Conservation (phyloP, 1,284 basidiomycete species). For the Lentinus polychrous region DNA sequence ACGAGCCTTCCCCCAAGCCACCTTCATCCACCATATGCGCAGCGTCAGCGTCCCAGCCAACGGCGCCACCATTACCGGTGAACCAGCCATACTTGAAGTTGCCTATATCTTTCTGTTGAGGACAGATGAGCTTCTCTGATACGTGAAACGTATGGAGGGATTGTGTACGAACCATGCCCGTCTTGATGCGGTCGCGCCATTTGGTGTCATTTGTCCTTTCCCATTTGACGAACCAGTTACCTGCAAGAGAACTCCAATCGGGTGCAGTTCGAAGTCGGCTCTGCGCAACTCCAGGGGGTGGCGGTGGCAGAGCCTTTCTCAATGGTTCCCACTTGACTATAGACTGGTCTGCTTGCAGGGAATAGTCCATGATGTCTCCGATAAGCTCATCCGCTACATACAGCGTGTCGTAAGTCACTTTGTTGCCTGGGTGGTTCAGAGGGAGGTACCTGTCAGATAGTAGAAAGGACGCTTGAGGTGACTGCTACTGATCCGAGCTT, state of each 20-base stretch:
- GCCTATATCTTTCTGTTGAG: conserved; percentile 27
- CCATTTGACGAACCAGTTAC: conserved; percentile 40
- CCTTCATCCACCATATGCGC: conserved; percentile 34
- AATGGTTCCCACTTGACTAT: conserved; percentile 38
- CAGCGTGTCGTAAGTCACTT: not conserved
- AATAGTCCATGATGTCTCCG: conserved; percentile 35
- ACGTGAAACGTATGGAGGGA: not conserved
- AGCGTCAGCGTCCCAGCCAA: conserved; percentile 36
- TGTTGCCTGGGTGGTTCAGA: not conserved
- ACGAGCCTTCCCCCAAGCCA: conserved; percentile 29
- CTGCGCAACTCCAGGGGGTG: conserved; percentile 28
- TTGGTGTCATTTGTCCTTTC: conserved; percentile 34
- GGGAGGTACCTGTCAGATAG: conserved; percentile 29
- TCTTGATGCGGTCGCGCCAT: conserved; percentile 32
- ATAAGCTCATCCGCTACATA: conserved; percentile 32
- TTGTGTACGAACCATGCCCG: conserved; percentile 30
- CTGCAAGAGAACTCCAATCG: conserved; percentile 35
- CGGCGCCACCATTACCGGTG: conserved; percentile 31
- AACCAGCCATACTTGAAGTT: conserved; percentile 33
- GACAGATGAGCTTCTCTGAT: not conserved
- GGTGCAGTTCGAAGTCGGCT: conserved; percentile 34
- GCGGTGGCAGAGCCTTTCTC: conserved; percentile 32
- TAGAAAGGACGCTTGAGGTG: conserved; percentile 34
- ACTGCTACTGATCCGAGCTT: conserved; percentile 31
- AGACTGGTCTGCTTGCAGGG: conserved; percentile 32